phyloP scores from a whole-genome alignment of 352 stramenopile genomes.

The Elongisporangium undulatum region DNA sequence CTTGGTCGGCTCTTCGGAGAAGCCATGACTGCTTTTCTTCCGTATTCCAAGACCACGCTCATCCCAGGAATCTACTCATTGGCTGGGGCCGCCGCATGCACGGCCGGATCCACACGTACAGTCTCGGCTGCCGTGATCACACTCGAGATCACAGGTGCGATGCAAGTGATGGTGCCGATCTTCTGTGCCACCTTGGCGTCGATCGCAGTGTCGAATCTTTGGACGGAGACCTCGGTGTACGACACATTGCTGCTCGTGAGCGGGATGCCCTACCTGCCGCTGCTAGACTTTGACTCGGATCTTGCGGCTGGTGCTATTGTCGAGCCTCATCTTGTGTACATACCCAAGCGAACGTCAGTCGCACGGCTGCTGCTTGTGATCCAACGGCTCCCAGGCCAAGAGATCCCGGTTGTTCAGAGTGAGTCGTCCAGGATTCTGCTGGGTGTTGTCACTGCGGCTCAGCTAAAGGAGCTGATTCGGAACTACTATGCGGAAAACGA shows the following conservation, averaged over 20 bases:
- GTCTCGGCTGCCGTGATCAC: constrained; percentile 85
- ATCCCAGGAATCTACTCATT: constrained; percentile 76
- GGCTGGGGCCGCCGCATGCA: constrained; percentile 69
- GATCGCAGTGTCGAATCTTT: constrained; percentile 60
- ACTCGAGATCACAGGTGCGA: constrained; percentile 80
- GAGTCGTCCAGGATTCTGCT: constrained; percentile 65
- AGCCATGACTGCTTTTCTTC: constrained; percentile 11
- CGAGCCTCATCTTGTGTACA: constrained; percentile 61
- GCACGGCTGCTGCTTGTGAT: constrained; percentile 68
- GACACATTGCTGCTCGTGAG: constrained; percentile 75
- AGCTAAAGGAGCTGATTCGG: constrained; percentile 61
- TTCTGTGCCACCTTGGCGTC: constrained; percentile 69
- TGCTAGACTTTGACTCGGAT: constrained; percentile 67
- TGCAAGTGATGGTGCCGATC: constrained; percentile 78
- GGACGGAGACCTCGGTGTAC: constrained; percentile 76
- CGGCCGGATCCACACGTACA: constrained; percentile 62
- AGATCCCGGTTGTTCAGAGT: constrained; percentile 71
- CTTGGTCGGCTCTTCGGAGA: constrained; percentile 82
- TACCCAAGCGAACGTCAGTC: constrained; percentile 69
- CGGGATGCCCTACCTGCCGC: constrained; percentile 79
- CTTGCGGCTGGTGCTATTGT: constrained; percentile 62
- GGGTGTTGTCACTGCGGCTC: constrained; percentile 49
- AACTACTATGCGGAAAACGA: constrained; percentile 50
- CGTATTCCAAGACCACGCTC: constrained; percentile 13
- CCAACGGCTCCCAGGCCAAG: constrained; percentile 60